Base-by-base conservation (phyloP, 2,329 filamentous ascomycete species). In the Podosphaera fusca region DNA sequence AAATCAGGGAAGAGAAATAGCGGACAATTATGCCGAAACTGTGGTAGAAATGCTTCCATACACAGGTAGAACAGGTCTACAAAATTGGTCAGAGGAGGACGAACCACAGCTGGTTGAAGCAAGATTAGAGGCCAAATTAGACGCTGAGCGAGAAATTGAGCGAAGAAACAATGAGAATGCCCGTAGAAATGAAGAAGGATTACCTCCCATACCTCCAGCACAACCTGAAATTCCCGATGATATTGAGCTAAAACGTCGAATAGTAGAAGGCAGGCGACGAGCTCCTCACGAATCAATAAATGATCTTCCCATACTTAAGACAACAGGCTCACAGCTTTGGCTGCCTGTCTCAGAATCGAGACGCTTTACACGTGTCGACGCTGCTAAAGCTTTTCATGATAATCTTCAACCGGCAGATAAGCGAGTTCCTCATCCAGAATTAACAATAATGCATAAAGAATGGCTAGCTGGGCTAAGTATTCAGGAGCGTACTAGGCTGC, bases 1-100 rank as follows among this genome's bases (percentile, higher is more conserved):
- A 8, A 42, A 57, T 29, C 61, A 95, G 90, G 81, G 80, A 58
- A 88, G 90, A 73, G 76, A 74, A 59, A 71, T 94, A 42, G 88
- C 88, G 2, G 75, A 72, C 33, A 82, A 86, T 10, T 95, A 95
- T 69, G 76, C 83, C 31, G 77, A 77, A 58, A 85, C 87, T 9
- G 75, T 96, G 31, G 74, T 87, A 63, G 71, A 73, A 38, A 94
- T 95, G 88, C 73, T 96, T 4, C 88, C 87, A 2, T 76, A 75
- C 57, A 85, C 80, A 2, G 10, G 45, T 1, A 54, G 53, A 33
- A 38, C 53, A 3, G 33, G 2, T 4, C 30, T 55, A 35, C 33
- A 34, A 34, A 33, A 52, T 52, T 52, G 50, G 50, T 34, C 50
- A 8, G 50, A 52, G 14, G 9, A 52, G 35, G 50, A 52, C 33